Evolutionary conservation across 495 filamentous ascomycete species (phyloP), one percentile per base, ranked within the genome.

Genomic region (Penicillium salamii): DNA sequence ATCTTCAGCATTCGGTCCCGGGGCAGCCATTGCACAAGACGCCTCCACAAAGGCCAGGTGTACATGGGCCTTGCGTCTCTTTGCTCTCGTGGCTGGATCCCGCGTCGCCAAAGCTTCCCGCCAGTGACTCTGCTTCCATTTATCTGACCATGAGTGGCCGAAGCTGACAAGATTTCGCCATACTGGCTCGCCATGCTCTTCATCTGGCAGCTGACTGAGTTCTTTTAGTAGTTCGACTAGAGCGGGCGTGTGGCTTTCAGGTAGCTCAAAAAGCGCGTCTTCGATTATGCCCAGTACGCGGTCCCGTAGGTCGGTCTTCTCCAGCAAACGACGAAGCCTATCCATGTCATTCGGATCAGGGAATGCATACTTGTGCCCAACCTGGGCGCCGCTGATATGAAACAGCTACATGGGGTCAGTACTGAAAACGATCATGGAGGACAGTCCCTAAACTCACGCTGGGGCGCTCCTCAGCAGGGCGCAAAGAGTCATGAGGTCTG

Each of bases 381-480:
- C n/a, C 8, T 31, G 46, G 20, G 55, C 49, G n/a, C 59, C 59
- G n/a, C 13, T 5, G 2, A 41, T 62, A 46, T 77, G 67, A 55
- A 76, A 81, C 5, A 81, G 59, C 78, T 81, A 40, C 14, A 34
- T 18, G 44, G 8, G 46, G 48, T 35, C 21, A 17, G 26, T 12
- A 53, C 54, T 32, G 50, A 37, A 37, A 23, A 29, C 2, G 11
- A 43, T 8, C 46, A 3, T 1, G 17, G 14, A 8, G 17, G 31
- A 3, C 24, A 8, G 33, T n/a, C n/a, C n/a, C n/a, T n/a, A n/a
- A 13, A 53, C 60, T 55, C 66, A 91, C 89, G 77, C 93, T 95
- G 2, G 92, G 92, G 8, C 91, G 86, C 61, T 87, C 92, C 18
- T 84, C 83, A 5, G 81, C 74, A 34, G 84, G 78, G 67, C 97